Conservation (phyloP, 2,329 filamentous ascomycete genomes). For the Aureobasidium leucospermi region DNA sequence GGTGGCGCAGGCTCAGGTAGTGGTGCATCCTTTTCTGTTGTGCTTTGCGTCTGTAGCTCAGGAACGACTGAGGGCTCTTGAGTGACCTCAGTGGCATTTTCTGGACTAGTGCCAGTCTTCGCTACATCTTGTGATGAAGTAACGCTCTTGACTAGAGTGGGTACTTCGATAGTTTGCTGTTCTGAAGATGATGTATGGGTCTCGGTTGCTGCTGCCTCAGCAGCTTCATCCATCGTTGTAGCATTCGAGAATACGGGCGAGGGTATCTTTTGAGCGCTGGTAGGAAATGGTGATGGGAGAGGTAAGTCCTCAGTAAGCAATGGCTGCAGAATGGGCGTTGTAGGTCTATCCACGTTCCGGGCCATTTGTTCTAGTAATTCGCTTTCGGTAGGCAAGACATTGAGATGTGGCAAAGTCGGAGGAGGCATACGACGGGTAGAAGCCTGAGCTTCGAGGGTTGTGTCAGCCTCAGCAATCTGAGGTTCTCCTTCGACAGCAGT, state of each 20-base stretch:
- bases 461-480: neutral
- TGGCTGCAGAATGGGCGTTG: conserved; percentile 26
- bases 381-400: conserved; percentile 16
- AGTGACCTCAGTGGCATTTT: too few species aligned
- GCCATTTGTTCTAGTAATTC: neutral
- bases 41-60: too few species aligned
- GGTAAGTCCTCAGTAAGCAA: conserved; percentile 24
- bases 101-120: too few species aligned
- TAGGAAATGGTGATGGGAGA: conserved; percentile 29
- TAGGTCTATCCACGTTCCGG: conserved; percentile 17
- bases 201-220: neutral
- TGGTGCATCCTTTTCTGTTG: too few species aligned
- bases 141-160: too few species aligned
- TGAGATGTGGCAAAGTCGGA: conserved; percentile 21
- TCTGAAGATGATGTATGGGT: too few species aligned
- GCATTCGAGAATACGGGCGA: neutral
- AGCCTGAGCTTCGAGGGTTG: neutral
- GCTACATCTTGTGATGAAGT: too few species aligned
- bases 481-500: neutral
- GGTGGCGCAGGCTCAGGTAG: neutral
- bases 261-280: conserved; percentile 12
- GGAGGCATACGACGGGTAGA: conserved; percentile 18
- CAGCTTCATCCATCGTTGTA: neutral
- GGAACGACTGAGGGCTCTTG: too few species aligned
- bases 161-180: too few species aligned